Evolutionary conservation across 2,329 filamentous ascomycete species (phyloP).

Genomic region (Neobulgaria alba): DNA sequence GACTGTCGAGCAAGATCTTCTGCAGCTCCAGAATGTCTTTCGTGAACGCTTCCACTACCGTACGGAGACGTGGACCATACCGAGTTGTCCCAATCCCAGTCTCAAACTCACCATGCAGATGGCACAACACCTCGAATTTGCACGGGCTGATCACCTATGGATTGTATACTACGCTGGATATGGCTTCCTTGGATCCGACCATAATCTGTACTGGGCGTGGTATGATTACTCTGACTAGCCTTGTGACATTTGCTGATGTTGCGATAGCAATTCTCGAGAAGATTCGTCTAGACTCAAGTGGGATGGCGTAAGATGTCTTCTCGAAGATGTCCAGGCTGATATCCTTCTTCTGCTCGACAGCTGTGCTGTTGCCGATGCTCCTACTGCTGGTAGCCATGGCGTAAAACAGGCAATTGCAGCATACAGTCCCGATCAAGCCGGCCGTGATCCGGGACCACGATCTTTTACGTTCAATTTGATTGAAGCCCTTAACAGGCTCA

Average conservation of each 20-base stretch:
- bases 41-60: slow-evolving; percentile 52
- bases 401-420: slow-evolving; percentile 56
- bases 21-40: slow-evolving; percentile 47
- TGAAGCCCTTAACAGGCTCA: slow-evolving; percentile 46
- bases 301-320: slow-evolving; percentile 52
- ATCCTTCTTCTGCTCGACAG: slow-evolving; percentile 55
- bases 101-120: slow-evolving; percentile 54
- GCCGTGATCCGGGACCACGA: slow-evolving; percentile 36
- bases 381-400: slow-evolving; percentile 43
- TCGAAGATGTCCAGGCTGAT: slow-evolving; percentile 55
- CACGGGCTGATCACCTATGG: slow-evolving; percentile 48
- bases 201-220: slow-evolving; percentile 59
- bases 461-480: slow-evolving; percentile 51
- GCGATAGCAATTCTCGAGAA: slow-evolving; percentile 43
- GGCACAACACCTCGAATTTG: slow-evolving; percentile 49
- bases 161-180: slow-evolving; percentile 58
- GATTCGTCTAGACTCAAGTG: slow-evolving; percentile 55
- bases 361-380: slow-evolving; percentile 46
- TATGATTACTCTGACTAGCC: slow-evolving; percentile 35
- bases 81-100: slow-evolving; percentile 48
- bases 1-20: slow-evolving; percentile 44
- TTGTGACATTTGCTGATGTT: slow-evolving; percentile 30
- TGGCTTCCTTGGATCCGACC: slow-evolving; percentile 48
- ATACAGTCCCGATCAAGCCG: slow-evolving; percentile 43
- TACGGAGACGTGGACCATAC: slow-evolving; percentile 54